Percentiles rank a stretch among this genome's conserved stretches.
phyloP scores from a whole-genome alignment of 306 rosid species.

The Medicago truncatula region MtrunA17r5.0-ANR NC_053045.1:53653501-53654000 shows the following conservation, averaged over 20 bases:
- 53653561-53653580: slow-evolving; percentile 30
- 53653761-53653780: slow-evolving; percentile 66
- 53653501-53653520: background rate
- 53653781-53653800: slow-evolving; percentile 89
- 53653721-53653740: slow-evolving; percentile 59
- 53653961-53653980: slow-evolving; percentile 7
- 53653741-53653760: slow-evolving; percentile 67
- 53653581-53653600: slow-evolving; percentile 16
- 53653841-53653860: slow-evolving; percentile 66
- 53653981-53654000: slow-evolving; percentile 1
- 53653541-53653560: slow-evolving; percentile 18
- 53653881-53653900: slow-evolving; percentile 38
- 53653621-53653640: slow-evolving; percentile 7
- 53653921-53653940: slow-evolving; percentile 29
- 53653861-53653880: slow-evolving; percentile 33
- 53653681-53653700: slow-evolving; percentile 16
- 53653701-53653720: slow-evolving; percentile 19
- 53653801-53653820: slow-evolving; percentile 80
- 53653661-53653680: background rate
- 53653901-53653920: slow-evolving; percentile 10
- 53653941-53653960: slow-evolving; percentile 1
- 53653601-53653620: background rate
- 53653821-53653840: slow-evolving; percentile 69
- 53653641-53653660: slow-evolving; percentile 7
- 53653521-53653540: slow-evolving; percentile 26